Conservation (phyloP, 768 basidiomycete species). For the Psilocybe cyanescens region DNA sequence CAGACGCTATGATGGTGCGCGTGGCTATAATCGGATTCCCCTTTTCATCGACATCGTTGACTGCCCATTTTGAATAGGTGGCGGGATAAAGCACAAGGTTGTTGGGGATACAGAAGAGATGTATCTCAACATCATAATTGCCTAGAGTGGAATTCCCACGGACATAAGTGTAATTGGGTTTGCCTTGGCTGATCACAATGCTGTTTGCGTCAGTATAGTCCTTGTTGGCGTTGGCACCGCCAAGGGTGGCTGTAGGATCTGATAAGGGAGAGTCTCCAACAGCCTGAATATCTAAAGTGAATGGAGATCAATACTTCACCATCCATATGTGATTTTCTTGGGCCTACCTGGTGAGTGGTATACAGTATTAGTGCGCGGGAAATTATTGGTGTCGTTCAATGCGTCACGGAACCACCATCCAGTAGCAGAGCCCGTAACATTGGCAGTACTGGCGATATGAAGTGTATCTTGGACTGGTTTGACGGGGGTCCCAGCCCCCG, state of each 20-base stretch:
- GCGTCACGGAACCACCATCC: conserved; percentile 6
- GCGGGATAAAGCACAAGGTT: not conserved
- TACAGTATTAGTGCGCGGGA: not conserved
- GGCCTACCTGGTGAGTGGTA: not conserved
- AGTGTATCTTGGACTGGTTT: not conserved
- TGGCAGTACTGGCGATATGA: not conserved
- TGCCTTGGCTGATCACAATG: not conserved
- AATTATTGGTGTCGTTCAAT: not conserved
- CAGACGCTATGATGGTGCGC: not conserved
- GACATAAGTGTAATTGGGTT: not conserved
- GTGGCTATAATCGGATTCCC: not conserved
- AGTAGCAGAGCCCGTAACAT: not conserved
- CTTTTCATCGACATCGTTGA: not conserved
- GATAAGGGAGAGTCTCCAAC: not conserved
- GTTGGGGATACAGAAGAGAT: not conserved
- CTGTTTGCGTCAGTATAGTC: not conserved
- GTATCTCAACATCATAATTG: not conserved
- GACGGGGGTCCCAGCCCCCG: too few species aligned
- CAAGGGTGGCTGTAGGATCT: not conserved
- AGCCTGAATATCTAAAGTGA: not conserved
- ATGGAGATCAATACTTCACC: not conserved
- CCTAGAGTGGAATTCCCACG: not conserved
- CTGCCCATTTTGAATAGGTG: not conserved
- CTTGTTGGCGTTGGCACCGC: not conserved
- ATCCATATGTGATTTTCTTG: not conserved